phyloP scores from a whole-genome alignment of 352 stramenopile genomes.

The Lagenidium sp. region DNA sequence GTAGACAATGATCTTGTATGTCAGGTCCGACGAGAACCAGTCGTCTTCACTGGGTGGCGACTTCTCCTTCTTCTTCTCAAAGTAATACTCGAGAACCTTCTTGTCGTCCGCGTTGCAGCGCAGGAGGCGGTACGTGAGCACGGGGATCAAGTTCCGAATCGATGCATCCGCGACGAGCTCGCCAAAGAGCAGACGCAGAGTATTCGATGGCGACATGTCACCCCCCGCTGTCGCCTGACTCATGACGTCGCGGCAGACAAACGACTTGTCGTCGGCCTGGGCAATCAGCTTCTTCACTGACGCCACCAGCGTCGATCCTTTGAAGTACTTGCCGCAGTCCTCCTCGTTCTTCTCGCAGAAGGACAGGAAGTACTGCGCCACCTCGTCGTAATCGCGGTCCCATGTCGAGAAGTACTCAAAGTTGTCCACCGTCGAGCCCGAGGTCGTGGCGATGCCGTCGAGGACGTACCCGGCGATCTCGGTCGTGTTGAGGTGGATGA shows the following conservation, averaged over 20 bases:
- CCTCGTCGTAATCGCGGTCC: slow-evolving; percentile 2
- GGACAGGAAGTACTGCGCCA: slow-evolving; percentile 2
- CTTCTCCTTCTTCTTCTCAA: background rate
- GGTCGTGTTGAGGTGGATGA: slow-evolving; percentile 9
- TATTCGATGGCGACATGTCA: too few species aligned
- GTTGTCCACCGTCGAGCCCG: too few species aligned
- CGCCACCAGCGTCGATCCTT: background rate
- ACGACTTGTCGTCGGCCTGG: background rate
- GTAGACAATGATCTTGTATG: slow-evolving; percentile 13
- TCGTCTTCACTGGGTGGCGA: background rate
- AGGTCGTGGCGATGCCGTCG: slow-evolving; percentile 10
- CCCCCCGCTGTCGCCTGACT: too few species aligned
- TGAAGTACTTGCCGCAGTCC: slow-evolving; percentile 7
- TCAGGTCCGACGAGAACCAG: slow-evolving; percentile 7
- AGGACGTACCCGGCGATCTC: slow-evolving; percentile 9
- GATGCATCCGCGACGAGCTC: background rate
- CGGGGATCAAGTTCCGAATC: slow-evolving; percentile 16
- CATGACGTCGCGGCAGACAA: too few species aligned
- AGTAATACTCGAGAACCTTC: slow-evolving; percentile 8
- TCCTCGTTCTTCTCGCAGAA: background rate
- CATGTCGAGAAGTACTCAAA: slow-evolving; percentile 4
- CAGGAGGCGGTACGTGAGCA: slow-evolving; percentile 13
- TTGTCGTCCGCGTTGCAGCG: slow-evolving; percentile 14
- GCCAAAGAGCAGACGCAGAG: too few species aligned
- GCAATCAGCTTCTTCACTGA: background rate